Base-by-base conservation (phyloP, 2,329 filamentous ascomycete genomes). In the Sporothrix globosa region DNA sequence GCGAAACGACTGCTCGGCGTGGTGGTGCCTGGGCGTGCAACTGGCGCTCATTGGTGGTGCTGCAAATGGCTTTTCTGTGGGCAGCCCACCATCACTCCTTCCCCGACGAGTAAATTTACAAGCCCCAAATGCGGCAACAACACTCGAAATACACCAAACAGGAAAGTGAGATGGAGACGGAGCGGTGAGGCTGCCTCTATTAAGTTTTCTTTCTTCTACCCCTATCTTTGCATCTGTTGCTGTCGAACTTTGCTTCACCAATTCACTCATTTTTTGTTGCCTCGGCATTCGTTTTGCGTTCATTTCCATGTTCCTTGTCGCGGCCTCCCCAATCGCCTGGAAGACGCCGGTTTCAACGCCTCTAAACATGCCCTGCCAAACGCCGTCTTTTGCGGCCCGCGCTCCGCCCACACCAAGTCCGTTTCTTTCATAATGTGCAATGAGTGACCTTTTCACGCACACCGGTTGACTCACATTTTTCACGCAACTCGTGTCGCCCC, bases 141-240 rank as follows among this genome's bases (percentile, higher is more conserved):
- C 65, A 13, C 30, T 44, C 50, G 44, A 14, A 41, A 66, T 39
- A 65, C 60, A 53, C 50, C 48, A 67, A 67, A 67, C 65, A 67
- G 50, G 65, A 67, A 67, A 67, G 65, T 44, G 65, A 50, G 50
- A 54, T 44, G 65, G n/a, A 21, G 34, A 48, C 14, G 34, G 67
- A 68, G 66, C 66, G 66, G 66, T 68, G 66, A 68, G 66, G 39
- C 65, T 67, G 52, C 48, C 66, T 27, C 56, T 65, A 17, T 30
- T 41, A 11, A 48, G 41, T 19, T 63, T 48, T 46, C 34, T 17
- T 44, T 17, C 41, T 44, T 14, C 14, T 44, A 44, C 41, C 11
- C 41, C 41, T 17, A 44, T 44, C 34, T 44, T 44, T 13, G 41
- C 41, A 44, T 44, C 41, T 44, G 9, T 13, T 13, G 41, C 46